Percentiles rank a stretch among this genome's conserved stretches.
Conservation (phyloP, 2,329 filamentous ascomycete species). For the Fusarium armeniacum region DNA sequence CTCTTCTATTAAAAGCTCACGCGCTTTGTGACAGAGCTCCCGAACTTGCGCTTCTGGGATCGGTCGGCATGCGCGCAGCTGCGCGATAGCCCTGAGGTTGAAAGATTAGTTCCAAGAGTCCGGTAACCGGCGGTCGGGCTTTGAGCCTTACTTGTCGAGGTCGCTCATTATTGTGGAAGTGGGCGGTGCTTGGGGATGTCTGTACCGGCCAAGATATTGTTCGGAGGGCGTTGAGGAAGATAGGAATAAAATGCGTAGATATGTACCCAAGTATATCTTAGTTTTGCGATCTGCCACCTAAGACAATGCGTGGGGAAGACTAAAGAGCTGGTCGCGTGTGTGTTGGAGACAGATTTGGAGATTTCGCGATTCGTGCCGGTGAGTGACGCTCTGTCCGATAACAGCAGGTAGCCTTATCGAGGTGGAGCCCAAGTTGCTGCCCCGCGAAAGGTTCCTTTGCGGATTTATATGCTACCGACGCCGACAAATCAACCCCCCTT, state of each 20-base stretch:
- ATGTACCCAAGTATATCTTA: slow-evolving; percentile 18
- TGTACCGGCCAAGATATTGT: slow-evolving; percentile 38
- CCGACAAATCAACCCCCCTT: slow-evolving; percentile 18
- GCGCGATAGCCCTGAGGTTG: slow-evolving; percentile 83
- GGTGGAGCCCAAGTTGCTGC: slow-evolving; percentile 18
- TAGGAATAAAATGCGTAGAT: slow-evolving; percentile 47
- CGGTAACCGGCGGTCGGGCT: slow-evolving; percentile 15
- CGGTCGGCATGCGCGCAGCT: slow-evolving; percentile 93
- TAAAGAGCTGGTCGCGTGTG: slow-evolving; percentile 22
- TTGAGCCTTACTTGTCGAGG: slow-evolving; percentile 80
- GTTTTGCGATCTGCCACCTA: neutral
- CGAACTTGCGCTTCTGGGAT: slow-evolving; percentile 96
- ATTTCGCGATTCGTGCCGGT: slow-evolving; percentile 36
- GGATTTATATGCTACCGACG: slow-evolving; percentile 37
- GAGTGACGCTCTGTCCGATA: slow-evolving; percentile 25
- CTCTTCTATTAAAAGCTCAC: slow-evolving; percentile 96
- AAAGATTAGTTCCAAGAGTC: slow-evolving; percentile 27
- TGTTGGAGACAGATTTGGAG: slow-evolving; percentile 36
- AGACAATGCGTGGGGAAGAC: slow-evolving; percentile 5
- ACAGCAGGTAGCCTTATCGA: neutral
- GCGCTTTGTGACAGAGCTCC: slow-evolving; percentile 96
- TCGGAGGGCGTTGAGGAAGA: slow-evolving; percentile 15
- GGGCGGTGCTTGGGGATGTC: slow-evolving; percentile 41
- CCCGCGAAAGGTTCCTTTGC: slow-evolving; percentile 19
- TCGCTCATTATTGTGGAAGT: slow-evolving; percentile 79